These are phyloP conservation scores for Colletotrichum spaethianum DNA, from an alignment of 2,329 filamentous ascomycete genomes.

Conservation along the genomic window DNA sequence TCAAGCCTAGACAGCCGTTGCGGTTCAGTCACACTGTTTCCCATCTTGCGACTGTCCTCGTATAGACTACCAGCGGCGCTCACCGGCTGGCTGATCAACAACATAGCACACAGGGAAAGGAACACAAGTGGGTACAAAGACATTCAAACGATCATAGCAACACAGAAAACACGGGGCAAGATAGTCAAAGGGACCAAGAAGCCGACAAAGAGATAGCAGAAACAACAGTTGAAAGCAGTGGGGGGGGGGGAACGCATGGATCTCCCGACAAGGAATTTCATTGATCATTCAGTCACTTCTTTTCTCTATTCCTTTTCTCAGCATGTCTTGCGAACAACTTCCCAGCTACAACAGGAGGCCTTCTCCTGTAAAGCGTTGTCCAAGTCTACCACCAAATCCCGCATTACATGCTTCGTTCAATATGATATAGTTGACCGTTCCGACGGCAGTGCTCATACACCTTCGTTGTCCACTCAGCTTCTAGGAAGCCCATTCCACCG, in stretches of 20 bases:
- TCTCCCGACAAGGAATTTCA: background rate
- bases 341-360: background rate
- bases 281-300: background rate
- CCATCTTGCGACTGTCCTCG: background rate
- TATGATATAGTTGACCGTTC: slow-evolving; percentile 13
- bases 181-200: background rate
- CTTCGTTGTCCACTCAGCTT: slow-evolving; percentile 33
- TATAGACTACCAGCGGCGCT: background rate
- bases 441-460: slow-evolving; percentile 29
- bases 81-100: background rate
- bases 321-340: background rate
- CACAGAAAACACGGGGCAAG: background rate
- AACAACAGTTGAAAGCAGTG: background rate
- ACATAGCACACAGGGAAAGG: background rate
- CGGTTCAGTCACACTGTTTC: background rate
- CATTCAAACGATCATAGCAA: background rate
- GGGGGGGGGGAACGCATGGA: background rate
- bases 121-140: background rate
- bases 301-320: background rate
- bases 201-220: background rate
- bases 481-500: background rate
- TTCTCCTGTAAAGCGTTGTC: background rate
- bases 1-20: background rate
- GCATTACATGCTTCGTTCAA: background rate
- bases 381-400: background rate